Percentiles rank a stretch among this genome's conserved stretches.
These are phyloP conservation scores for Hanseniaspora taiwanica DNA, from an alignment of 805 yeast genomes.

Conservation along the genomic window DNA sequence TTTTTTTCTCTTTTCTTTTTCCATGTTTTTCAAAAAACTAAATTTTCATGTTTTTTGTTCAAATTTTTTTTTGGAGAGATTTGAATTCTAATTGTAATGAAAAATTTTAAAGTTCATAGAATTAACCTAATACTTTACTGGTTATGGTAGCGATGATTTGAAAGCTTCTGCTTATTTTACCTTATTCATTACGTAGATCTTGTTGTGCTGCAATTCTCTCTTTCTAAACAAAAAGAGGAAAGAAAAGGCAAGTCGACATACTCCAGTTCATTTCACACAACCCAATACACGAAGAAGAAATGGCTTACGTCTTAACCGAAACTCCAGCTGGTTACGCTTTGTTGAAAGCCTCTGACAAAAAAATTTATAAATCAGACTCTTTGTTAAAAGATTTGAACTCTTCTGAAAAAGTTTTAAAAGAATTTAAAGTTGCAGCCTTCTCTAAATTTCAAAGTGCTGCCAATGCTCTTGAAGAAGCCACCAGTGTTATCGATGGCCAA, in stretches of 20 bases:
- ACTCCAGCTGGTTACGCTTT: constrained; percentile 98
- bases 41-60: too few species aligned
- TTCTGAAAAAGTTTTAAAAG: constrained; percentile 75
- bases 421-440: constrained; percentile 89
- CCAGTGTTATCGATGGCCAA: constrained; percentile 83
- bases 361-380: constrained; percentile 74
- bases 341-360: constrained; percentile 94
- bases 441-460: constrained; percentile 92
- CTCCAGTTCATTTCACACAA: too few species aligned
- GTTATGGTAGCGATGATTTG: too few species aligned
- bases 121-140: too few species aligned
- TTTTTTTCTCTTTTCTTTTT: too few species aligned
- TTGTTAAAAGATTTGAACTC: constrained; percentile 66
- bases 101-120: too few species aligned
- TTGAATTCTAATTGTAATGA: too few species aligned
- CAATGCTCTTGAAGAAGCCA: constrained; percentile 90
- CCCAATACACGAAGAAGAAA: constrained; percentile 14
- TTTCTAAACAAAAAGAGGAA: background rate
- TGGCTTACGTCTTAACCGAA: constrained; percentile 90
- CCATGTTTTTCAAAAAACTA: too few species aligned
- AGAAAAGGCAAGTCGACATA: background rate
- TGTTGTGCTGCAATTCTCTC: too few species aligned
- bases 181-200: too few species aligned
- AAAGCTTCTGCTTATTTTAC: too few species aligned
- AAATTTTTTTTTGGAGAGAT: too few species aligned